Percentiles rank a stretch among this genome's conserved stretches.
Evolutionary conservation across 1,139 yeast genomes (phyloP).

Genomic region (Nakaseomyces kungkrabaensis): DNA sequence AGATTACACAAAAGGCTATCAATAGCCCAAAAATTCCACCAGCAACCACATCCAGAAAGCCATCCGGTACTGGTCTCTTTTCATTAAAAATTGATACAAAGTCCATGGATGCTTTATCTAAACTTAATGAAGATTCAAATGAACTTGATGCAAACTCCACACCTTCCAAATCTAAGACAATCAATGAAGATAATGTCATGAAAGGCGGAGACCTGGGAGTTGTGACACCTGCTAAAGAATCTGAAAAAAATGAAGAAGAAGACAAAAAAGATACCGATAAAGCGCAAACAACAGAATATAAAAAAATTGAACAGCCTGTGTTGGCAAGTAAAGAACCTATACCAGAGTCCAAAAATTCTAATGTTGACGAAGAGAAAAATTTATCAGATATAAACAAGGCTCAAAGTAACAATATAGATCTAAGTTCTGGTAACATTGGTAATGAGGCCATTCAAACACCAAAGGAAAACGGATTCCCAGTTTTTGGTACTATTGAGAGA

Average conservation of each 20-base stretch:
- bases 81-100: constrained; percentile 17
- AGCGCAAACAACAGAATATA: too few species aligned
- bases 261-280: background rate
- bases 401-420: background rate
- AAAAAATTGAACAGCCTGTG: too few species aligned
- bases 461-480: background rate
- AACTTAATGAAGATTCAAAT: background rate
- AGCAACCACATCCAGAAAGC: constrained; percentile 16
- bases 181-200: background rate
- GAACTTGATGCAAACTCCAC: background rate
- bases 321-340: background rate
- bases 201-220: background rate
- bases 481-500: background rate
- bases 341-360: too few species aligned
- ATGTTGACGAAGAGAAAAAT: too few species aligned
- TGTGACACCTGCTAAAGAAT: background rate
- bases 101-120: background rate
- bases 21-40: constrained; percentile 9
- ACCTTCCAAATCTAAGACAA: background rate
- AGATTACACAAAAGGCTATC: constrained; percentile 27
- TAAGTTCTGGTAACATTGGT: background rate
- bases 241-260: background rate
- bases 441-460: background rate
- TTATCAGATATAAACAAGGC: background rate
- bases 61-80: constrained; percentile 26